These are phyloP conservation scores for Suhomyces yuchorum DNA, from an alignment of 1,139 yeast species.

Conservation along the genomic window DNA sequence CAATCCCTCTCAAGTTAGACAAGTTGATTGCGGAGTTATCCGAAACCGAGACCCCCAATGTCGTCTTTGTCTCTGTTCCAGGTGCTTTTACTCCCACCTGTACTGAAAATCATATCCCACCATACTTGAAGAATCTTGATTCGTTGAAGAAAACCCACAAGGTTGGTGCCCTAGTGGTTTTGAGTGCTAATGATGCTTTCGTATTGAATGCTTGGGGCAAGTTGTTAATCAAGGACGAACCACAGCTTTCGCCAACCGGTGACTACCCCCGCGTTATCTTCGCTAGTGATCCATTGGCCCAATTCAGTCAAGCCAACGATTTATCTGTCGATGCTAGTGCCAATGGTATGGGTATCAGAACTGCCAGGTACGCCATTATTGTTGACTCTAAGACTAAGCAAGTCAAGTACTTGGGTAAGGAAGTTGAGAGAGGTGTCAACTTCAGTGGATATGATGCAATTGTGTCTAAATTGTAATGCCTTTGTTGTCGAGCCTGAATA, in stretches of 20 bases:
- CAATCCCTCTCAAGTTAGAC: constrained; percentile 28
- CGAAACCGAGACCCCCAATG: constrained; percentile 18
- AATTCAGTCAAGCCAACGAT: constrained; percentile 24
- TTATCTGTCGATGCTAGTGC: constrained; percentile 28
- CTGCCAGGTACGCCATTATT: constrained; percentile 71
- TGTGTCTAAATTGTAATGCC: constrained; percentile 12
- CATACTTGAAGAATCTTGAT: constrained; percentile 25
- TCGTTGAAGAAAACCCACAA: constrained; percentile 24
- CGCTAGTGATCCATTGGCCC: constrained; percentile 31
- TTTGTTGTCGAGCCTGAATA: too few relatives aligned
- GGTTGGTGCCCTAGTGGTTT: constrained; percentile 24
- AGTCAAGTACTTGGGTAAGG: constrained; percentile 30
- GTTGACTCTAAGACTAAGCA: constrained; percentile 42
- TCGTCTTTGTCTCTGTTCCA: constrained; percentile 32
- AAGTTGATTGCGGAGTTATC: constrained; percentile 21
- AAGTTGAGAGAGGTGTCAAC: constrained; percentile 27
- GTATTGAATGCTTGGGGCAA: constrained; percentile 37
- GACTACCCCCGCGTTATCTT: constrained; percentile 26
- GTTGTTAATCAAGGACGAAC: constrained; percentile 24
- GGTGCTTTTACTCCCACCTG: constrained; percentile 38
- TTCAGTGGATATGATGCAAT: constrained; percentile 30
- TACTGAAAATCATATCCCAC: constrained; percentile 35
- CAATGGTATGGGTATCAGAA: constrained; percentile 63
- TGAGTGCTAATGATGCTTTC: constrained; percentile 34
- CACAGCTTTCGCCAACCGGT: constrained; percentile 12